phyloP scores from a whole-genome alignment of 768 basidiomycete genomes.

The Crucibulum laeve region DNA sequence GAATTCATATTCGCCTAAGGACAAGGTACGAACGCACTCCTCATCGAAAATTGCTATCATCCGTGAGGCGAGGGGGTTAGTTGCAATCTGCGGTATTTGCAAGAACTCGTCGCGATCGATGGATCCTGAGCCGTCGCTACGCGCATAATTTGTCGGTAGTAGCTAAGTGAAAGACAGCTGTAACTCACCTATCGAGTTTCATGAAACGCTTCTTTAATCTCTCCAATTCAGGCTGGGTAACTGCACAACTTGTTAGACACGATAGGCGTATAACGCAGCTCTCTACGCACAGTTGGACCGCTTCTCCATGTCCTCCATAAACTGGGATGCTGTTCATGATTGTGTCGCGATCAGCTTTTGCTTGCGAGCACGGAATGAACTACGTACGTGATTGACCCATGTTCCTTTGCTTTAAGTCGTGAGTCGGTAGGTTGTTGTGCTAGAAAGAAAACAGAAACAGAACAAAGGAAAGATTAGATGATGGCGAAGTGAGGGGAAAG shows the following conservation, averaged over 20 bases:
- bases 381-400: constrained; percentile 86
- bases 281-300: constrained; percentile 89
- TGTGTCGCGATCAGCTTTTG: not conserved
- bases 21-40: constrained; percentile 61
- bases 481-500: too few relatives aligned
- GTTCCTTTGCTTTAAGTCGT: not conserved
- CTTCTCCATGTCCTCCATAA: constrained; percentile 97
- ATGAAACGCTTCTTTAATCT: constrained; percentile 98
- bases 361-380: not conserved
- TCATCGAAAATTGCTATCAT: constrained; percentile 99
- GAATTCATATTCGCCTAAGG: constrained; percentile 4
- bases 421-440: too few relatives aligned
- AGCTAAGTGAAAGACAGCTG: not conserved
- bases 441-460: too few relatives aligned
- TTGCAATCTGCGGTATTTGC: constrained; percentile 98
- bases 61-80: constrained; percentile 91
- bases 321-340: constrained; percentile 67
- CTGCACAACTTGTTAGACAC: constrained; percentile 33
- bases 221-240: constrained; percentile 92
- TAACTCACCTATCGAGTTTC: constrained; percentile 88
- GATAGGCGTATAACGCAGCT: constrained; percentile 2
- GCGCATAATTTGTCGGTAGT: not conserved
- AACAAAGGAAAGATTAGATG: too few relatives aligned
- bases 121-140: constrained; percentile 92
- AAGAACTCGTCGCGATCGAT: constrained; percentile 99